Conservation (phyloP, 768 basidiomycete species). For the Collybiopsis luxurians region DNA sequence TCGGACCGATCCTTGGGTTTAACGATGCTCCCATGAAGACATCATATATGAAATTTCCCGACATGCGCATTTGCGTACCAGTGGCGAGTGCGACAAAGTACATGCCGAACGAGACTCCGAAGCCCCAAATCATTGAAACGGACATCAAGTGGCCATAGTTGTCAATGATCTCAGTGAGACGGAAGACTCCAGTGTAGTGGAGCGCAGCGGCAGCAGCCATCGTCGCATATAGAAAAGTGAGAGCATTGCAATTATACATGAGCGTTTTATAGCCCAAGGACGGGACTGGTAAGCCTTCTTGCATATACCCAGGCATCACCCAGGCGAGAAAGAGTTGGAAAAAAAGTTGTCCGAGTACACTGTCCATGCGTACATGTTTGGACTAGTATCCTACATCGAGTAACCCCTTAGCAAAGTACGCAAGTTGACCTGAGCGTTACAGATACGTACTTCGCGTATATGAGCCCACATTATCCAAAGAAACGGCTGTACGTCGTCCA, state of each 20-base stretch:
- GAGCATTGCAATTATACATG: constrained; percentile 96
- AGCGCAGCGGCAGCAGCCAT: constrained; percentile 70
- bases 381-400: constrained; percentile 77
- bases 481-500: constrained; percentile 76
- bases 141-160: constrained; percentile 96
- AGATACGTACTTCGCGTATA: constrained; percentile 60
- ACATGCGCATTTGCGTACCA: constrained; percentile 87
- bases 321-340: constrained; percentile 90
- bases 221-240: constrained; percentile 81
- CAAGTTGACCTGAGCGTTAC: not conserved
- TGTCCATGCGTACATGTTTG: constrained; percentile 84
- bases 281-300: constrained; percentile 95
- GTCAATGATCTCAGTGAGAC: constrained; percentile 92
- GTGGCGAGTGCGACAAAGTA: constrained; percentile 78
- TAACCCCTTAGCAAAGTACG: not conserved
- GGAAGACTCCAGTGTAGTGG: constrained; percentile 81
- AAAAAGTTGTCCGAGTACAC: constrained; percentile 87
- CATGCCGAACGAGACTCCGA: constrained; percentile 73
- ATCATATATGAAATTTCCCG: constrained; percentile 92
- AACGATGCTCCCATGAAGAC: constrained; percentile 95
- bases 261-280: constrained; percentile 93
- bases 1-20: constrained; percentile 87
- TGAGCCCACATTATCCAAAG: constrained; percentile 83
- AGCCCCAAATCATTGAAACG: constrained; percentile 91
- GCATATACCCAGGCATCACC: constrained; percentile 87